A percentile compares a stretch with the other conserved stretches of the same genome.
These are phyloP conservation scores for Helicocarpus griseus DNA, from an alignment of 2,329 filamentous ascomycete species.

Conservation along the genomic window DNA sequence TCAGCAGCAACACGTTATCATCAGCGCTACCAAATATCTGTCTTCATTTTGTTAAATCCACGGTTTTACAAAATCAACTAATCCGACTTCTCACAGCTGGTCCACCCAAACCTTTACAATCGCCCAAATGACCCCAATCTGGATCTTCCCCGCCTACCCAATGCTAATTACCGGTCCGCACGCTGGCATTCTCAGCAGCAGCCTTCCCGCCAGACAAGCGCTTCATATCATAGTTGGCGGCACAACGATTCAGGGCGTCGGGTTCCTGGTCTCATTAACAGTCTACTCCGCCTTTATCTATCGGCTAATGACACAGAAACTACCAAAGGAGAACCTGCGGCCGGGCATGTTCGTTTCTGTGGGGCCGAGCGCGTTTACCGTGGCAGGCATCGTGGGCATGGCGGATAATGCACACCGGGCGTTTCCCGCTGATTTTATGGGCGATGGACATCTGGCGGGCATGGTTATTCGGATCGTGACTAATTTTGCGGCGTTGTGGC, in stretches of 20 bases:
- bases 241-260: conserved; percentile 53
- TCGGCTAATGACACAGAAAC: conserved; percentile 77
- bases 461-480: conserved; percentile 46
- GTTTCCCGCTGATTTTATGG: conserved; percentile 47
- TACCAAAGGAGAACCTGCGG: conserved; percentile 63
- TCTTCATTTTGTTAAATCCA: no score
- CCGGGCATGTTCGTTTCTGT: conserved; percentile 82
- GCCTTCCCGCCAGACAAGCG: conserved; percentile 34
- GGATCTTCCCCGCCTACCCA: conserved; percentile 81
- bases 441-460: conserved; percentile 44
- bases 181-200: conserved; percentile 48
- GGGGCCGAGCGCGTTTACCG: conserved; percentile 63
- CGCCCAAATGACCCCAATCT: conserved; percentile 75
- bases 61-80: conserved; percentile 4
- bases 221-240: conserved; percentile 51
- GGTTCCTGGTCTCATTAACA: conserved; percentile 60
- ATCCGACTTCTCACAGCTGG: conserved; percentile 38
- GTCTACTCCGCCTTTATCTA: conserved; percentile 79
- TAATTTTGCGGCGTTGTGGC: conserved; percentile 62
- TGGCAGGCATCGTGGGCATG: conserved; percentile 51
- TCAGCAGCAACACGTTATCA: neutral
- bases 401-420: conserved; percentile 40
- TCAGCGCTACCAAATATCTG: neutral
- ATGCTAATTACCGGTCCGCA: conserved; percentile 67
- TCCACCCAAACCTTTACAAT: conserved; percentile 60